phyloP scores from a whole-genome alignment of 2,329 filamentous ascomycete genomes.

The Colletotrichum truncatum region DNA sequence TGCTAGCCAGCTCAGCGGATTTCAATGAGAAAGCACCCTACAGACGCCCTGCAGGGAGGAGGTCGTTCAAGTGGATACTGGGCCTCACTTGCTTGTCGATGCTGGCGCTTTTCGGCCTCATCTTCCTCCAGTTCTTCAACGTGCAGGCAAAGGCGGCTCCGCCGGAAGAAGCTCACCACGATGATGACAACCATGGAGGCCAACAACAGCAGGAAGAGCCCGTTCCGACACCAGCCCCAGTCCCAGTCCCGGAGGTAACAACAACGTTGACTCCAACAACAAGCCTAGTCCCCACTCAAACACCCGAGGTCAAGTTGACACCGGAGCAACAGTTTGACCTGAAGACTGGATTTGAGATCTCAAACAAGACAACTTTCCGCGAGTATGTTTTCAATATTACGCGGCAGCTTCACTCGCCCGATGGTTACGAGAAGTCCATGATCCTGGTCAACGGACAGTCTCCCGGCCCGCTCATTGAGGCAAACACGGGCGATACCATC shows the following conservation, averaged over 20 bases:
- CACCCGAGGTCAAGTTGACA: constrained; percentile 8
- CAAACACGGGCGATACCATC: constrained; percentile 52
- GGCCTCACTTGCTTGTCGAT: constrained; percentile 23
- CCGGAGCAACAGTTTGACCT: constrained; percentile 20
- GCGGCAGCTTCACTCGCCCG: constrained; percentile 58
- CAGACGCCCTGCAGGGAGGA: constrained; percentile 10
- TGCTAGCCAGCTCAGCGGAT: constrained; percentile 6
- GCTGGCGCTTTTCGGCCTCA: constrained; percentile 21
- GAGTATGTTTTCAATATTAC: constrained; percentile 64
- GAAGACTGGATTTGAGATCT: constrained; percentile 11
- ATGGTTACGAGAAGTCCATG: constrained; percentile 61
- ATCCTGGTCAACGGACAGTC: constrained; percentile 73
- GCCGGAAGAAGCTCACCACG: constrained; percentile 10
- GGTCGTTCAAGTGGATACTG: constrained; percentile 25
- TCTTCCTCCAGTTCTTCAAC: constrained; percentile 26
- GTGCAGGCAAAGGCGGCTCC: constrained; percentile 12
- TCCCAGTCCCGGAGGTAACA: not conserved
- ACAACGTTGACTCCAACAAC: not conserved
- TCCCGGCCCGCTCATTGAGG: constrained; percentile 71
- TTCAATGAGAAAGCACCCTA: constrained; percentile 11
- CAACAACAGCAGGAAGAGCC: constrained; percentile 15
- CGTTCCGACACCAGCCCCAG: not conserved
- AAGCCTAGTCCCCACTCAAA: constrained; percentile 4
- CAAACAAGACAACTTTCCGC: constrained; percentile 43
- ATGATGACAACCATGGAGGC: constrained; percentile 2